Evolutionary conservation across 441 rosid genomes (phyloP), one percentile per base, ranked within the genome.

Genomic region (Corymbia calophylla): DNA sequence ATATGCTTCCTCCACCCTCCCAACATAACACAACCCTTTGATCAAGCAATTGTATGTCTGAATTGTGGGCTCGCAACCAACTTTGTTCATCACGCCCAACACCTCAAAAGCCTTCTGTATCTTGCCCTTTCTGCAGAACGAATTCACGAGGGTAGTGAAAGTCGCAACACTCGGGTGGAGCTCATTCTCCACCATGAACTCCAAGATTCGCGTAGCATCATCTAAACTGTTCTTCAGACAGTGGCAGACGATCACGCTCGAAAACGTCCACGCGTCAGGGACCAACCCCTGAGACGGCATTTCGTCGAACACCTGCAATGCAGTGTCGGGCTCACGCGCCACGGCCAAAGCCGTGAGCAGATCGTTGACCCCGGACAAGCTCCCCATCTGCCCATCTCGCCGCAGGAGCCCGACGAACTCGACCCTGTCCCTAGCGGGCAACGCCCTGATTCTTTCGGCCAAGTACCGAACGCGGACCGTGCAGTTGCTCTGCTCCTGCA

Each of bases 11-110:
- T 96, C 97, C 35, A 96, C 95, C 66, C 92, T 95, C 39, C 97
- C 97, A 35, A 95, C 95, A 62, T 94, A 94, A 91, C 97, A 96
- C 85, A 96, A 90, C 44, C 97, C 95, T 87, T 94, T 95, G 56
- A 96, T 86, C 93, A 96, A 90, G 89, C 97, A 96, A 89, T 96
- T 96, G 89, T 94, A 93, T 3, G 95, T 94, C 68, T 93, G 95
- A 53, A 94, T 66, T 8, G 58, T 93, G 60, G 95, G 95, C 8
- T 86, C 68, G 86, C 93, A 92, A 44, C 93, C 93, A 21, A 90
- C 64, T 87, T 80, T 89, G 39, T 56, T 89, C 96, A 96, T 95
- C 14, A 87, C 10, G 11, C 93, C 93, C 60, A 95, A 51, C 18
- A 92, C 93, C 73, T 92, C 90, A 87, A 92, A 92, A 70, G 96